Base-by-base conservation (phyloP, 164 flowering plant species). In the Dillenia suffruticosa region DNA sequence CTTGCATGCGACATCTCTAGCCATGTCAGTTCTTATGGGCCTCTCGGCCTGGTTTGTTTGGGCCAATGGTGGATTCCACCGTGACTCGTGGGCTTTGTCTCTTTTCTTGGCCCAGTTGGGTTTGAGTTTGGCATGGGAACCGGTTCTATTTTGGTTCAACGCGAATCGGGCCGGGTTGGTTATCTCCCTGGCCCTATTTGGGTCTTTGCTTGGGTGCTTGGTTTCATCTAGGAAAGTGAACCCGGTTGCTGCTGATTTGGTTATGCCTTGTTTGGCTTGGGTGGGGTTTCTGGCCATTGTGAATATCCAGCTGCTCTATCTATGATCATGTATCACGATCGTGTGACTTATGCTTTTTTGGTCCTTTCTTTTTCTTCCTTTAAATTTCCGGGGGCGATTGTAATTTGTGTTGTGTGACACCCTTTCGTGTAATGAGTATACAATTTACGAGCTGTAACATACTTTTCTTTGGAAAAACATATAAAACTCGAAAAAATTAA, bases 41-140 rank as follows among this genome's bases (percentile, higher is more conserved):
- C 72, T 93, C 10, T 83, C 96, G 9, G 84, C 86, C 1, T 90
- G 94, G 94, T 84, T 93, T 0, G 82, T 88, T 0, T 93, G 97
- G 98, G 98, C 89, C 10, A 94, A 88, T 8, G 97, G 96, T 0
- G 97, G 97, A 8, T 85, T 90, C 65, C 98, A 88, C 59, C 58
- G 56, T 49, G 67, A 74, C 1, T 83, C 92, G 5, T 44, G 43
- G 10, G 81, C 83, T 6, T 32, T 83, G 44, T 63, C 63, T 0
- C 63, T 83, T 2, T 88, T 74, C 67, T 10, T 76, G 72, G 71
- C 75, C 1, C 84, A 82, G 70, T 63, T 86, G 0, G 76, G 47
- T 5, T 59, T 90, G 56, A 59, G 80, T 47, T 57, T 84, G 61
- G 62, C 61, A 1, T 89, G 94, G 96, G 71, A 76, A n/a, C 86